Percentiles rank a stretch among this genome's conserved stretches.
phyloP scores from a whole-genome alignment of 371 early-diverging fungal genomes.

The Mortierella sp. region DNA sequence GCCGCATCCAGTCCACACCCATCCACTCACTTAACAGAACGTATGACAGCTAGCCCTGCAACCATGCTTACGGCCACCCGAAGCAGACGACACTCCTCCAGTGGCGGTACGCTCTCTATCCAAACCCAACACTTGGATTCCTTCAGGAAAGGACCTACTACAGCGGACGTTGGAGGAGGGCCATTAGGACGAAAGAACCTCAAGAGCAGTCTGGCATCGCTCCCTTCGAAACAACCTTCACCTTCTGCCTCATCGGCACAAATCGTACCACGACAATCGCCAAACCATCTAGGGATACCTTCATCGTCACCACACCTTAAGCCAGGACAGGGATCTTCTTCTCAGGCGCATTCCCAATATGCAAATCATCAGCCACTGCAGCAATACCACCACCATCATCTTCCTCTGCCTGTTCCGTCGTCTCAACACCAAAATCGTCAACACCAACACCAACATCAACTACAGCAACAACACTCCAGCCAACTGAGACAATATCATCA shows the following conservation, averaged over 20 bases:
- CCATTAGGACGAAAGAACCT: constrained; percentile 9
- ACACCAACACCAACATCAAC: constrained; percentile 44
- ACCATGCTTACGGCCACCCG: constrained; percentile 15
- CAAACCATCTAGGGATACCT: constrained; percentile 28
- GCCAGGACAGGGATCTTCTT: background rate
- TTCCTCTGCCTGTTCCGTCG: background rate
- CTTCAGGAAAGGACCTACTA: constrained; percentile 27
- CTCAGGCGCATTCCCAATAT: background rate
- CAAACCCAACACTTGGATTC: constrained; percentile 32
- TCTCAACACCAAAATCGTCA: constrained; percentile 3
- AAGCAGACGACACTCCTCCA: constrained; percentile 38
- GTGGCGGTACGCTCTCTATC: constrained; percentile 22
- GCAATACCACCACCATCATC: background rate
- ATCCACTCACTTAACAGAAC: background rate
- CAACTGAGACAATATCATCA: constrained; percentile 44
- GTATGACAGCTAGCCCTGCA: background rate
- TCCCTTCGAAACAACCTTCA: constrained; percentile 10
- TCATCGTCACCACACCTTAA: background rate
- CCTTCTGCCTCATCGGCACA: constrained; percentile 17
- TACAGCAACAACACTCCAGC: constrained; percentile 43
- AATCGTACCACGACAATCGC: constrained; percentile 27
- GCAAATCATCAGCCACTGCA: background rate
- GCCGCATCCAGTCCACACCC: background rate
- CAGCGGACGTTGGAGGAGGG: constrained; percentile 22
- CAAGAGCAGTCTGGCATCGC: background rate